Conservation (phyloP, 73 alveolate species). For the Paramecium sonneborni region DNA sequence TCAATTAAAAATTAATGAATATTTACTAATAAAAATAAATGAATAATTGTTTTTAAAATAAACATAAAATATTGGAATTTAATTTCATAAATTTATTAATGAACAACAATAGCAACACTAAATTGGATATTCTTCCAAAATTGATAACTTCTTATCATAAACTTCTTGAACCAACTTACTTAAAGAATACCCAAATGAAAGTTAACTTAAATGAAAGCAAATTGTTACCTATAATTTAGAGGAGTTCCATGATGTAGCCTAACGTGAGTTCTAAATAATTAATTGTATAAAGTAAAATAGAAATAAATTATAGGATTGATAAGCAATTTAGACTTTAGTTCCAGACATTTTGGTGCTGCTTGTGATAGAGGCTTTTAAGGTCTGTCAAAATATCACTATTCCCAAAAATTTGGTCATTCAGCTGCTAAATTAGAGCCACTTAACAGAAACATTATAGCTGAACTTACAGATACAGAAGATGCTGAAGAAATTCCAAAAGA, state of each 20-base stretch:
- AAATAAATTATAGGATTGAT: background rate
- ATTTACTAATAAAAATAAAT: no score
- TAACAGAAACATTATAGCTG: background rate
- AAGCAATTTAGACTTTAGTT: background rate
- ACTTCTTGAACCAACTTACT: conserved; percentile 18
- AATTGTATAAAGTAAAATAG: background rate
- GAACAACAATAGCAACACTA: background rate
- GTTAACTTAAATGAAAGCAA: background rate
- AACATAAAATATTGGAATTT: background rate
- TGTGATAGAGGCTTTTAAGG: conserved; percentile 41
- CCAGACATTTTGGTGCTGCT: conserved; percentile 28
- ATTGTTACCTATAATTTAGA: background rate
- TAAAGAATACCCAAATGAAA: conserved; percentile 12
- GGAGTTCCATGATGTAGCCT: conserved; percentile 9
- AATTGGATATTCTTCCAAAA: conserved; percentile 51
- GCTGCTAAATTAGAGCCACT: background rate
- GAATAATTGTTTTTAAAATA: background rate
- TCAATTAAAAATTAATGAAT: no score
- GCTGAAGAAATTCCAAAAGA: conserved; percentile 19
- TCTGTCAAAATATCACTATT: background rate
- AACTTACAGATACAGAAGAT: conserved; percentile 15
- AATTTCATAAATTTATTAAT: background rate
- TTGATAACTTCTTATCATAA: conserved; percentile 35
- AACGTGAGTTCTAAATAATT: conserved; percentile 10
- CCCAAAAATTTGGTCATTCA: conserved; percentile 36